Base-by-base conservation (phyloP, 2,329 filamentous ascomycete genomes). In the Ophiostoma fasciatum region DNA sequence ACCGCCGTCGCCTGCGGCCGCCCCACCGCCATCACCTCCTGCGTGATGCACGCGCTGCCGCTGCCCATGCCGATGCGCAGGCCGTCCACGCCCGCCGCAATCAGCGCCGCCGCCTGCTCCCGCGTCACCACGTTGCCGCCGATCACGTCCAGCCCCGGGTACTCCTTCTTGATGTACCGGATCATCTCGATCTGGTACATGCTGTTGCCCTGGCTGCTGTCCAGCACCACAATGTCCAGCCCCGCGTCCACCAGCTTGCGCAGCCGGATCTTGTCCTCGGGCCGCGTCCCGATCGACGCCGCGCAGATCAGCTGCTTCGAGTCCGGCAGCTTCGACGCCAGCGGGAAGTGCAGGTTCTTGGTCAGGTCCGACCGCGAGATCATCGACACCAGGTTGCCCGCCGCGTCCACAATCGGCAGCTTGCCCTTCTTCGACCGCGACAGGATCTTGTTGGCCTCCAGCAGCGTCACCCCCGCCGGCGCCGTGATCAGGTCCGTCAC, bases 131-230 rank as follows among this genome's bases (percentile, higher is more conserved):
- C 90, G 63, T 98, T 98, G 64, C 90, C 90, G 54, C 82, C 92
- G 55, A 98, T 94, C 55, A 98, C 90, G 49, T 98, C 87, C 44
- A 98, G 69, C 33, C 68, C 64, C 22, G 88, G 84, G 66, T 78
- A 88, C 49, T 78, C 82, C 48, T 78, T 58, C 71, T 98, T 98
- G 65, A 90, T 71, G 69, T 79, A 96, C 63, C 87, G 85, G 66
- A 98, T 75, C 90, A 98, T 98, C 43, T 94, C 84, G 45, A 96
- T 79, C 66, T 96, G 88, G 71, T 88, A 98, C 68, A 96, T 85
- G 62, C 81, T 90, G 74, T 96, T 96, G 48, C 90, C 90, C 65
- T 98, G 90, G 54, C 82, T 92, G 62, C 82, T 90, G 68, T 98
- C 90, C 36, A 98, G 74, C 49, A 98, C 69, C 47, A 94, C 87